Conservation (phyloP, 805 yeast species). For the Candida broadrunensis region DNA sequence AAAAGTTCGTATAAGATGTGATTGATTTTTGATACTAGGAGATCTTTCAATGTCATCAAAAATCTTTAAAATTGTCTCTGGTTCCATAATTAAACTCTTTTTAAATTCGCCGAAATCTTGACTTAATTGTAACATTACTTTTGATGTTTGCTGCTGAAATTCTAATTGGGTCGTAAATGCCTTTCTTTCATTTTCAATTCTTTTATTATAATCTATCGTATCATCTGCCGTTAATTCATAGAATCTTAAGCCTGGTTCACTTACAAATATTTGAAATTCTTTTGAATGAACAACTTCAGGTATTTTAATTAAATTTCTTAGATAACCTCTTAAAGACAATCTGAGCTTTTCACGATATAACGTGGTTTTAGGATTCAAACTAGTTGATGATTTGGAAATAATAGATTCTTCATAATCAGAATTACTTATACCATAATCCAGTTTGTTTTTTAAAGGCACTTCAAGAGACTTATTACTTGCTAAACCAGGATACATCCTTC, state of each 20-base stretch:
- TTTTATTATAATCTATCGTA: slow-evolving; percentile 49
- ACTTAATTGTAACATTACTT: slow-evolving; percentile 52
- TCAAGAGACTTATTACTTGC: slow-evolving; percentile 50
- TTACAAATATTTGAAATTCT: slow-evolving; percentile 53
- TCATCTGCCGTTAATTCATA: slow-evolving; percentile 40
- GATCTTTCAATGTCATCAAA: slow-evolving; percentile 65
- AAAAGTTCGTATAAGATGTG: slow-evolving; percentile 66
- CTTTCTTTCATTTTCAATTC: slow-evolving; percentile 61
- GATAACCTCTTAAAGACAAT: slow-evolving; percentile 71
- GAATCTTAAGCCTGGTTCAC: slow-evolving; percentile 29
- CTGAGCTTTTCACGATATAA: slow-evolving; percentile 75
- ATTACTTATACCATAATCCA: slow-evolving; percentile 26
- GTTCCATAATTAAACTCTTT: slow-evolving; percentile 44
- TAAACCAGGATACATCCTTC: slow-evolving; percentile 61
- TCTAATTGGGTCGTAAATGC: slow-evolving; percentile 58
- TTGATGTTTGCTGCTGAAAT: slow-evolving; percentile 69
- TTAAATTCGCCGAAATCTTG: slow-evolving; percentile 60
- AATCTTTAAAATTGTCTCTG: slow-evolving; percentile 55
- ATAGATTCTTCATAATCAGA: neutral
- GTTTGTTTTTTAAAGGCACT: slow-evolving; percentile 53
- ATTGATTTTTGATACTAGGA: slow-evolving; percentile 50
- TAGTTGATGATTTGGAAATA: neutral
- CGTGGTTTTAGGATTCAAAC: neutral
- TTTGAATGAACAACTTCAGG: slow-evolving; percentile 55
- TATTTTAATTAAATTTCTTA: slow-evolving; percentile 50